A percentile compares a stretch with the other conserved stretches of the same genome.
phyloP scores from a whole-genome alignment of 495 filamentous ascomycete species.

The Aspergillus nanangensis region DNA sequence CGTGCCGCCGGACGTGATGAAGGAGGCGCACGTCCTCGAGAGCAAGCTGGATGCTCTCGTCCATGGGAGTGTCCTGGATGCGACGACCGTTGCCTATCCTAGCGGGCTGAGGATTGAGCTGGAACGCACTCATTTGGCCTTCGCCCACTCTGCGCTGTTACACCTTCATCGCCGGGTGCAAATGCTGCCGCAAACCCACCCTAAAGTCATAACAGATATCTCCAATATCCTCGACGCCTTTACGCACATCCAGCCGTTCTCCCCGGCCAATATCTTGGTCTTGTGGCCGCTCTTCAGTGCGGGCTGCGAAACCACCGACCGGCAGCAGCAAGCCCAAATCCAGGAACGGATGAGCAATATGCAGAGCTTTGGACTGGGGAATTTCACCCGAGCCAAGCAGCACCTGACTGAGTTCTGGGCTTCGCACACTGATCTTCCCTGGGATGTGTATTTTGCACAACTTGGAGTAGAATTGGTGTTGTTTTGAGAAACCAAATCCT shows the following conservation, averaged over 20 bases:
- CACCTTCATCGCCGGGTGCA: slow-evolving; percentile 28
- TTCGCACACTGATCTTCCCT: slow-evolving; percentile 14
- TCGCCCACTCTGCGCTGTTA: slow-evolving; percentile 27
- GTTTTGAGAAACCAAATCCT: too few species aligned
- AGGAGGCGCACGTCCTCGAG: slow-evolving; percentile 14
- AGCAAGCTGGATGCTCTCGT: slow-evolving; percentile 9
- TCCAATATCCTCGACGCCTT: slow-evolving; percentile 18
- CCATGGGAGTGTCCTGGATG: slow-evolving; percentile 5
- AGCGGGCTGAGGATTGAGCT: slow-evolving; percentile 14
- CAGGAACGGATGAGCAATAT: slow-evolving; percentile 26
- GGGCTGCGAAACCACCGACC: slow-evolving; percentile 27
- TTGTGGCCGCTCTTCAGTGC: slow-evolving; percentile 33
- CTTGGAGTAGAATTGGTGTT: slow-evolving; percentile 23
- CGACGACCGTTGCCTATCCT: neutral
- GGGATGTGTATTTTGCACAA: slow-evolving; percentile 22
- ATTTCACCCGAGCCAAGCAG: slow-evolving; percentile 27
- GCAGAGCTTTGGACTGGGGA: slow-evolving; percentile 29
- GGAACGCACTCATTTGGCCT: slow-evolving; percentile 23
- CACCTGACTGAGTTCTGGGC: slow-evolving; percentile 18
- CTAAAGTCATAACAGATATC: slow-evolving; percentile 20
- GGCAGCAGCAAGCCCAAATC: slow-evolving; percentile 14
- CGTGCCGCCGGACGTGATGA: neutral
- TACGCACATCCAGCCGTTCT: slow-evolving; percentile 15
- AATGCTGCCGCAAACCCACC: slow-evolving; percentile 13
- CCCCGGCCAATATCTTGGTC: slow-evolving; percentile 26